Percentiles rank a stretch among this genome's conserved stretches.
Conservation (phyloP, 768 basidiomycete species). For the Lactarius trivialis region DNA sequence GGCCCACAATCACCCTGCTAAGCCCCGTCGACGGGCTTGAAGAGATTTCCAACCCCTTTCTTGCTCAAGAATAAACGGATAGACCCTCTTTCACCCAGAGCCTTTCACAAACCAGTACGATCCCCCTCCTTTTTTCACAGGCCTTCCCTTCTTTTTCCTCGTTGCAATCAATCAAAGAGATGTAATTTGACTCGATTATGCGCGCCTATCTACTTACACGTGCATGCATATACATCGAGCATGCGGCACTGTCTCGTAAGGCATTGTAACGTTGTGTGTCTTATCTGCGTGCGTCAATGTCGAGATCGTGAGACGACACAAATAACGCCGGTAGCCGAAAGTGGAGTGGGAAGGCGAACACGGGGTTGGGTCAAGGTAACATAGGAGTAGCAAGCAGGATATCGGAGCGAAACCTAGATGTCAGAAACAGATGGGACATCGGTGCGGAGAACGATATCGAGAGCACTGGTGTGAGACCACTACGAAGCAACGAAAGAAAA, state of each 20-base stretch:
- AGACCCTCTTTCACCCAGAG: not conserved
- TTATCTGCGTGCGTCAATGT: not conserved
- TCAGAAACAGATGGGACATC: constrained; percentile 4
- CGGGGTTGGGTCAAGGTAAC: not conserved
- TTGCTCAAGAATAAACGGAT: constrained; percentile 52
- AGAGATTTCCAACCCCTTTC: constrained; percentile 88
- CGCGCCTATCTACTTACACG: constrained; percentile 14
- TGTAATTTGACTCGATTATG: constrained; percentile 7
- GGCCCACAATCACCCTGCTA: constrained; percentile 89
- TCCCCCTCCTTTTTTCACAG: not conserved
- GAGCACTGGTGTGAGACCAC: constrained; percentile 5
- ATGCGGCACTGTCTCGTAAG: not conserved
- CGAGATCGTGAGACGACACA: not conserved
- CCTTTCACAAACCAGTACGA: too few relatives aligned
- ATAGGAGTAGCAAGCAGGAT: constrained; percentile 7
- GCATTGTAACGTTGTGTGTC: not conserved
- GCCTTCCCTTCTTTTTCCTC: not conserved
- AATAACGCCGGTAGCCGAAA: not conserved
- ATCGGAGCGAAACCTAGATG: constrained; percentile 12
- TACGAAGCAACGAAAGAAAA: constrained; percentile 9
- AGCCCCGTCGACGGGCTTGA: constrained; percentile 94
- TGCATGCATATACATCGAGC: constrained; percentile 1
- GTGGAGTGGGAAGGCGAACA: not conserved
- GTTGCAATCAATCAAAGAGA: not conserved
- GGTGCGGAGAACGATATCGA: constrained; percentile 1